Evolutionary conservation across 768 basidiomycete species (phyloP).

Genomic region (Lactifluus subvellereus): DNA sequence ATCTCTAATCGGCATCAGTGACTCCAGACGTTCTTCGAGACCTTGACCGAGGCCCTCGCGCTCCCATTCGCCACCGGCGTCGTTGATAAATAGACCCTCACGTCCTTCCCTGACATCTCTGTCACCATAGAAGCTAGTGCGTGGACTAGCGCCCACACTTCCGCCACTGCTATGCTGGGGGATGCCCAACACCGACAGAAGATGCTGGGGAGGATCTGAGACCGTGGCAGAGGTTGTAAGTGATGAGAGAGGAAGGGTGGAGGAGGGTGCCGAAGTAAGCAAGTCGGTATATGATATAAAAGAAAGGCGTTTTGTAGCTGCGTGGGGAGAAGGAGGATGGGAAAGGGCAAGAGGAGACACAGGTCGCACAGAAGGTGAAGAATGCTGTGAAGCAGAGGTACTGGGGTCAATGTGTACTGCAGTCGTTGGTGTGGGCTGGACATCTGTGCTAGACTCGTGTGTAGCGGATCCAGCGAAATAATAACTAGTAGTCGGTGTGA

Average conservation of each 20-base stretch:
- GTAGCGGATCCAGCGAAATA: conserved; percentile 31
- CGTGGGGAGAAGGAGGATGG: conserved; percentile 43
- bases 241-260: conserved; percentile 63
- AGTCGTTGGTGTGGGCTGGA: conserved; percentile 26
- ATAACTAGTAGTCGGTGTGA: conserved; percentile 33
- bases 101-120: conserved; percentile 21
- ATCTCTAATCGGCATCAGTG: conserved; percentile 33
- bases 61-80: conserved; percentile 82
- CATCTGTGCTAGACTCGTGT: conserved; percentile 8
- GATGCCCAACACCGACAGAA: conserved; percentile 52
- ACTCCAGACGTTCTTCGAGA: conserved; percentile 76
- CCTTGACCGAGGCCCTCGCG: conserved; percentile 78
- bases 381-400: conserved; percentile 21
- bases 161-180: conserved; percentile 31
- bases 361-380: conserved; percentile 24
- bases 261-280: conserved; percentile 67
- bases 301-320: conserved; percentile 63
- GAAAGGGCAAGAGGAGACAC: conserved; percentile 31
- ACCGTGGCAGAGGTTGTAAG: conserved; percentile 59
- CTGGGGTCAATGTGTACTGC: conserved; percentile 26
- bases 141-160: conserved; percentile 27
- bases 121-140: conserved; percentile 24
- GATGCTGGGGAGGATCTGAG: conserved; percentile 66
- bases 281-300: conserved; percentile 89
- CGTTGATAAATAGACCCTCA: conserved; percentile 42